Evolutionary conservation across 2,329 filamentous ascomycete species (phyloP).

Genomic region (Exophiala viscosa): DNA sequence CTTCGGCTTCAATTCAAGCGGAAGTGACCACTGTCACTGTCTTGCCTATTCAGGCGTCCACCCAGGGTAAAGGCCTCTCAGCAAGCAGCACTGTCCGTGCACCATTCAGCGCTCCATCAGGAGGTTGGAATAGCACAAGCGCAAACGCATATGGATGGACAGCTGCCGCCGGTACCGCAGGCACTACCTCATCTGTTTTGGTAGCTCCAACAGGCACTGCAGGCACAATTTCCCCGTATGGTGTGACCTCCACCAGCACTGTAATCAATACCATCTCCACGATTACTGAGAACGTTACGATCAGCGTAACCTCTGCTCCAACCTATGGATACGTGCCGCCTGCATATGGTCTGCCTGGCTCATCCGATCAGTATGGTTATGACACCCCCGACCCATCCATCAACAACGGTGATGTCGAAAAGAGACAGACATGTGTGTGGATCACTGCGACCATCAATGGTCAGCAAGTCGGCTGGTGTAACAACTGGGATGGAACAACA

Average conservation of each 20-base stretch:
- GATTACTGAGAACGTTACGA: constrained; percentile 2
- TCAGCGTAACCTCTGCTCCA: constrained; percentile 3
- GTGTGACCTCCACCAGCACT: constrained; percentile 4
- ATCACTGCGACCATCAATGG: constrained; percentile 26
- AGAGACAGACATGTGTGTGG: constrained; percentile 29
- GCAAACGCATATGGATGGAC: constrained; percentile 5
- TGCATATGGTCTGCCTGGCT: too few species aligned
- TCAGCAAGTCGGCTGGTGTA: constrained; percentile 25
- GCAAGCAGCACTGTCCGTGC: constrained; percentile 2
- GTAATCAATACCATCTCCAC: constrained; percentile 5
- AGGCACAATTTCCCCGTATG: neutral
- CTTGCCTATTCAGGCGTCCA: constrained; percentile 5
- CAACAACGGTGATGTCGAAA: constrained; percentile 6
- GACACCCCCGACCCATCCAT: neutral
- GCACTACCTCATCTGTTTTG: neutral
- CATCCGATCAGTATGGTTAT: constrained; percentile 2
- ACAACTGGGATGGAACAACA: constrained; percentile 26
- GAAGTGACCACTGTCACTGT: constrained; percentile 20
- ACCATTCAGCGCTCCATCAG: constrained; percentile 14
- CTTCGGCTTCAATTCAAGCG: constrained; percentile 9
- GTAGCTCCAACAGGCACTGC: constrained; percentile 1
- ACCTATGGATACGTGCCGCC: constrained; percentile 2
- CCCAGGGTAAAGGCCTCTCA: neutral
- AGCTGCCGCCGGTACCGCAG: neutral
- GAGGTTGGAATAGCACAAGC: constrained; percentile 18